Base-by-base conservation (phyloP, 352 stramenopile genomes). In the Saprolegnia parasitica region DNA sequence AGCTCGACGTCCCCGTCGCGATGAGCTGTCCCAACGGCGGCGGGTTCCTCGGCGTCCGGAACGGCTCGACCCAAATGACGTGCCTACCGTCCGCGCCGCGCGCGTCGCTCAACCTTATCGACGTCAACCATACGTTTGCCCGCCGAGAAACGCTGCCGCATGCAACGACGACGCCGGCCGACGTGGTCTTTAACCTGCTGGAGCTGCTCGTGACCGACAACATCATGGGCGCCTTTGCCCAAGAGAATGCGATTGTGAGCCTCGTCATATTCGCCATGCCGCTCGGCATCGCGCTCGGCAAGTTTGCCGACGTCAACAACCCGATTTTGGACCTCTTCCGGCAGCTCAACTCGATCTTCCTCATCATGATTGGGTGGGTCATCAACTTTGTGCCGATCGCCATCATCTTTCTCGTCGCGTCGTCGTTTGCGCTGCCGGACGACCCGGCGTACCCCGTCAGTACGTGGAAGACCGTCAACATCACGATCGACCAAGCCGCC, bases 311-410 rank as follows among this genome's bases (percentile, higher is more conserved):
- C 5, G 77, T 85, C 26, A 77, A 91, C 61, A 90, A 92, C 79
- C 82, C 84, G 56, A 62, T 94, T 24, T 74, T 94, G 21, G 81
- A 92, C 61, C 89, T 94, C 72, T 79, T 92, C 18, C 75, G 84
- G 16, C 81, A 94, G 37, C 73, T 92, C 24, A 91, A 94, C 68
- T 81, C 89, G 71, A 86, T 83, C 58, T 81, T 94, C 39, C 76
- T 91, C 49, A 80, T 80, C 57, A 94, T 92, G 81, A 76, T 79
- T 26, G 78, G 87, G 57, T 89, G 77, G 78, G 77, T 92, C 45
- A 78, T 92, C 46, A 76, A 75, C 67, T 90, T 91, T 74, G 90
- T 85, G 54, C 86, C 86, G 3, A 66, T 88, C 35, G 86, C 84
- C 2, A 81, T 94, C 49, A 68, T 92, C 5, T 89, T 81, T 71